Percentiles rank a stretch among this genome's conserved stretches.
Conservation (phyloP, 805 yeast species). For the Tetrapisispora namnaoensis region DNA sequence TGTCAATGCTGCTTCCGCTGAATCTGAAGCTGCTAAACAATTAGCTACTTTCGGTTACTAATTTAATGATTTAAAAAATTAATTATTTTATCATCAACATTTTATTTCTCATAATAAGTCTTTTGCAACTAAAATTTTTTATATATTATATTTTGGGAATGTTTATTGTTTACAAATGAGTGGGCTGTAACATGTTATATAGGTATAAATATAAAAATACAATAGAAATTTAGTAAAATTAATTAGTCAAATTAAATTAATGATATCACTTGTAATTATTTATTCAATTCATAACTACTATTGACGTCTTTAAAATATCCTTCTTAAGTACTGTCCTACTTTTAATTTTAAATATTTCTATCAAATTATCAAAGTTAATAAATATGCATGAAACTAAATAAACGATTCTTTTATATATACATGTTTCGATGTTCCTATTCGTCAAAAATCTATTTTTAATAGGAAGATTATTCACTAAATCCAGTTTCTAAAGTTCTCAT, state of each 20-base stretch:
- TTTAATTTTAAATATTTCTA: too few relatives aligned
- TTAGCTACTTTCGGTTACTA: constrained; percentile 97
- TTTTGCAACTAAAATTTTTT: constrained; percentile 4
- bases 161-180: constrained; percentile 1
- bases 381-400: neutral
- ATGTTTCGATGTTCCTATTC: neutral
- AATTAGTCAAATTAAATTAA: neutral
- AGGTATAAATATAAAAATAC: constrained; percentile 4
- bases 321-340: too few relatives aligned
- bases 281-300: too few relatives aligned
- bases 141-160: neutral
- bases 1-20: constrained; percentile 82
- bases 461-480: neutral
- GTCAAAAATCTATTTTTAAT: too few relatives aligned
- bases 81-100: constrained; percentile 6
- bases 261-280: neutral
- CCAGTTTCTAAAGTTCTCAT: constrained; percentile 45
- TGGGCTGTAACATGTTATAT: constrained; percentile 3
- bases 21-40: constrained; percentile 83
- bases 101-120: constrained; percentile 4
- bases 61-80: constrained; percentile 22
- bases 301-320: too few relatives aligned
- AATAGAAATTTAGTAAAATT: constrained; percentile 4
- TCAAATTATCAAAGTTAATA: too few relatives aligned
- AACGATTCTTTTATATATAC: neutral